phyloP scores from a whole-genome alignment of 495 filamentous ascomycete species.

The Hyphodiscus hymeniophilus region DNA sequence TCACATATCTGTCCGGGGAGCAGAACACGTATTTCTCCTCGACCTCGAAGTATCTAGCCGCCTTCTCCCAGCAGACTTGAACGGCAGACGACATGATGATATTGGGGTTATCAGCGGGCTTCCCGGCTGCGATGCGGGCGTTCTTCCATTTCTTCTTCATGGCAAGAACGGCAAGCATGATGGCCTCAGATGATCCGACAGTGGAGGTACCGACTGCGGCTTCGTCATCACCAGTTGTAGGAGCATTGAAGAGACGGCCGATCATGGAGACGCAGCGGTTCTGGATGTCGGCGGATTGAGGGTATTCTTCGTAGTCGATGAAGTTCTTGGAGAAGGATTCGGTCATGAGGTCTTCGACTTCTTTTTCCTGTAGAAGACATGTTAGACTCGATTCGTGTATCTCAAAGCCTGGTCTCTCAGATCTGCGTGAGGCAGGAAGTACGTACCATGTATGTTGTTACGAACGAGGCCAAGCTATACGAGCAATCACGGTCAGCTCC shows the following conservation, averaged over 20 bases:
- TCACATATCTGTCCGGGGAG: conserved; percentile 70
- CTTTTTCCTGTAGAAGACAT: conserved; percentile 48
- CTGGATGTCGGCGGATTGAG: conserved; percentile 81
- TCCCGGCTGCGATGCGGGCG: conserved; percentile 66
- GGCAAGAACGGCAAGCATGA: conserved; percentile 81
- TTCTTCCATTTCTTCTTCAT: conserved; percentile 97
- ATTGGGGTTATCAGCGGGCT: conserved; percentile 68
- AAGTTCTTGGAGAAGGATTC: conserved; percentile 89
- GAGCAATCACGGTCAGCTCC: conserved; percentile 2
- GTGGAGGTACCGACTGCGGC: conserved; percentile 77
- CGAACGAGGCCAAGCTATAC: conserved; percentile 63
- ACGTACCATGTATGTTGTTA: conserved; percentile 78
- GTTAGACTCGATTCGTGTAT: not conserved
- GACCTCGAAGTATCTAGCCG: conserved; percentile 87
- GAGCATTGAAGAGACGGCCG: conserved; percentile 75
- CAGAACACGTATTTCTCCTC: conserved; percentile 88
- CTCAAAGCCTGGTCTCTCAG: too few species aligned
- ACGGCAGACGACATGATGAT: conserved; percentile 89
- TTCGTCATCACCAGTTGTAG: conserved; percentile 36
- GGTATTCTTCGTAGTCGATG: conserved; percentile 90
- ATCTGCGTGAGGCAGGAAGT: too few species aligned
- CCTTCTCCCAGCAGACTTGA: conserved; percentile 96
- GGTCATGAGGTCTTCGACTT: conserved; percentile 85
- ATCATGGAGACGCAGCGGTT: conserved; percentile 93
- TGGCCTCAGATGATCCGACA: conserved; percentile 80